Conservation (phyloP, 305 asterid genomes). For the Solanum hybrid region DNA sequence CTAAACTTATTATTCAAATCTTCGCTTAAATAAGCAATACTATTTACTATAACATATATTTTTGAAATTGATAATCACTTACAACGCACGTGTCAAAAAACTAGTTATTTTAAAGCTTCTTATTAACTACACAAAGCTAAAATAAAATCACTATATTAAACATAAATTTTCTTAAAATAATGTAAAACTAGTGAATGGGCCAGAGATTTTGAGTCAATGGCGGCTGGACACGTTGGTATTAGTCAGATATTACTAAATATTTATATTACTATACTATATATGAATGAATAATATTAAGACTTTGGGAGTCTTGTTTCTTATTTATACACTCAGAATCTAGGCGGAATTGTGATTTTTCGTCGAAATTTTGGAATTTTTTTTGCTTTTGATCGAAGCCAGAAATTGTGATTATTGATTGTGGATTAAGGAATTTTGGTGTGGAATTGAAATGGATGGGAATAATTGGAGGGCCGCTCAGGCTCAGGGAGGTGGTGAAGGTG, state of each 20-base stretch:
- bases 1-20: too few relatives aligned
- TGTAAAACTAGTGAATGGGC: background rate
- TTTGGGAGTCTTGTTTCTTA: background rate
- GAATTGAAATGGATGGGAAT: background rate
- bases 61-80: too few relatives aligned
- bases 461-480: background rate
- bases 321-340: background rate
- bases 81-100: too few relatives aligned
- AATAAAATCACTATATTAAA: background rate
- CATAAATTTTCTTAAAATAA: background rate
- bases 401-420: background rate
- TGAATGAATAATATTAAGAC: background rate
- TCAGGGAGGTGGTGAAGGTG: constrained; percentile 27
- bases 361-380: background rate
- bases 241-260: background rate
- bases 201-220: background rate
- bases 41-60: too few relatives aligned
- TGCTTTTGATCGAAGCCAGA: background rate
- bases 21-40: too few relatives aligned
- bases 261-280: too few relatives aligned
- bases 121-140: background rate
- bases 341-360: background rate
- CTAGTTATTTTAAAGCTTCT: background rate
- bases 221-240: background rate
- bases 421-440: background rate